Base-by-base conservation (phyloP, 768 basidiomycete species). In the Erythrobasidium yunnanense region DNA sequence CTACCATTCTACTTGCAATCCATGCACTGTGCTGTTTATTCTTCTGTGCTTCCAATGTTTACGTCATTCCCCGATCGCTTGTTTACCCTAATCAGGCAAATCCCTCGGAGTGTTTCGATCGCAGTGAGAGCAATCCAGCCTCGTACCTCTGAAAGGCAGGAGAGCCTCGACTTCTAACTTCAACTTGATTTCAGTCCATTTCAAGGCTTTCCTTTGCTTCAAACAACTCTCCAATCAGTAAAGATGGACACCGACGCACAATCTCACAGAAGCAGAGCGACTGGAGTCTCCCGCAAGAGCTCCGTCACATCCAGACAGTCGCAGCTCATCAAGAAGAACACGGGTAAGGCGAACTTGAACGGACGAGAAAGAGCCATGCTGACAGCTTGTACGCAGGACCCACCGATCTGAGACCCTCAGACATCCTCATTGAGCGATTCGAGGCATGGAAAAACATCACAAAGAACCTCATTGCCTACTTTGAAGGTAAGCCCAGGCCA, bases 381-480 rank as follows among this genome's bases (percentile, higher is more conserved):
- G 34, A 42, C 42, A 8, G 27, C 33, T 15, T 20, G 34, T 15
- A 22, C 8, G 23, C 54, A 63, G 60, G 60, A 46, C 47, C 60
- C 17, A 50, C 60, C 60, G 60, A 93, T 78, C 82, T 96, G 50
- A 83, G 85, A 55, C 92, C 92, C 0, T 89, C 88, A 8, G 93
- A 99, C 77, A 83, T 99, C 73, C 87, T 99, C 75, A 95, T 97
- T 70, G 93, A 96, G 76, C 85, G 80, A 17, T 76, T 76, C 69
- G 66, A 69, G 25, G 71, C 73, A 50, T 68, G 65, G 74, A 71
- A 70, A 66, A 69, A 70, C 30, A 66, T 73, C 65, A 68, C 68
- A 53, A 70, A 67, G 68, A 70, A 73, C 69, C 55, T 73, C 46
- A 73, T 73, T 57, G 66, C 70, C 35, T 71, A 71, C 65, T 71